Evolutionary conservation across 495 filamentous ascomycete species (phyloP).

Genomic region (Hypoxylon lienhwacheense): DNA sequence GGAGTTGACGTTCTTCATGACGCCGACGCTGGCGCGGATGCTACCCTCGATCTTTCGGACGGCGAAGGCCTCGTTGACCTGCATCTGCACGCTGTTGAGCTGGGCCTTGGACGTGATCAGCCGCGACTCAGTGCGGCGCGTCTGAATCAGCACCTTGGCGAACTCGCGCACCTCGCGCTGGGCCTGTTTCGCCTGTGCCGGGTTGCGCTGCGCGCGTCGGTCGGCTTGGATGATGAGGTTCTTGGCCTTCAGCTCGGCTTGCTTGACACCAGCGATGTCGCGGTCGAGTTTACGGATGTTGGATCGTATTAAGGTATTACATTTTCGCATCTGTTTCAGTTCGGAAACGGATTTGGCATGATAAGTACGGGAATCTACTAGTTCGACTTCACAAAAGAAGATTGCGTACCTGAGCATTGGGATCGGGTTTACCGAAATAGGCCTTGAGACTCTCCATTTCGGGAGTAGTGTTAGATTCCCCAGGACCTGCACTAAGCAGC

Average conservation of each 20-base stretch:
- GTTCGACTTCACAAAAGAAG: neutral
- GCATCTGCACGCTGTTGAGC: constrained; percentile 92
- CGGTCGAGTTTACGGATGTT: constrained; percentile 96
- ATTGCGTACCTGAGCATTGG: constrained; percentile 74
- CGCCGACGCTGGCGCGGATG: constrained; percentile 79
- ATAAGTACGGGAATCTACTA: neutral
- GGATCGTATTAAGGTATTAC: constrained; percentile 83
- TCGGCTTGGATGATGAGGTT: constrained; percentile 78
- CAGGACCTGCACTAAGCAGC: no score
- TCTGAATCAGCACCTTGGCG: constrained; percentile 81
- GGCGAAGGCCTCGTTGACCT: constrained; percentile 95
- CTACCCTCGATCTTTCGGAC: constrained; percentile 95
- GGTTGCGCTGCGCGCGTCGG: constrained; percentile 75
- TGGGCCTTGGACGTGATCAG: constrained; percentile 87
- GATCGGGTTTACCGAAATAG: constrained; percentile 91
- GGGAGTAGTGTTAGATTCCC: neutral
- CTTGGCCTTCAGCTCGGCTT: constrained; percentile 81
- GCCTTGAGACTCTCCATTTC: constrained; percentile 84
- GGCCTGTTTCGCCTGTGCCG: constrained; percentile 73
- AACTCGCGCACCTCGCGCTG: constrained; percentile 78
- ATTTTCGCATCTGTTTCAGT: constrained; percentile 79
- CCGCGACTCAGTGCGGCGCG: constrained; percentile 71
- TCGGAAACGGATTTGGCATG: constrained; percentile 1
- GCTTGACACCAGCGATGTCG: constrained; percentile 75
- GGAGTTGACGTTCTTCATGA: constrained; percentile 96